Evolutionary conservation across 306 rosid genomes (phyloP).

Genomic region (Fragaria ananassa): DNA sequence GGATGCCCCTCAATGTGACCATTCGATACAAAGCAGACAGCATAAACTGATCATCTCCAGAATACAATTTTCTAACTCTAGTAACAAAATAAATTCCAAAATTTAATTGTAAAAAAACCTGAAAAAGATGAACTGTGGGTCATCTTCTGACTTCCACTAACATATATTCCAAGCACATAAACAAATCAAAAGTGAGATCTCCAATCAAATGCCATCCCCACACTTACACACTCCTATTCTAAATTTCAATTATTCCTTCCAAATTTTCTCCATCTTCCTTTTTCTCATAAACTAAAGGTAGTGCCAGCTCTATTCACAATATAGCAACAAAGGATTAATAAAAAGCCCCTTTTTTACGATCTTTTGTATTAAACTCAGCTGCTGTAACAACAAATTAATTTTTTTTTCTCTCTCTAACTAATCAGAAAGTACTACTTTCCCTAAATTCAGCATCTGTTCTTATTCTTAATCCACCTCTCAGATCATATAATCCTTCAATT

Average conservation of each 20-base stretch:
- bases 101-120: constrained; percentile 15
- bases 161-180: constrained; percentile 78
- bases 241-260: constrained; percentile 59
- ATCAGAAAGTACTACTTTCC: constrained; percentile 22
- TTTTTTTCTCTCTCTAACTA: not conserved
- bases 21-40: constrained; percentile 71
- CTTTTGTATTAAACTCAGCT: constrained; percentile 18
- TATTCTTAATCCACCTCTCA: constrained; percentile 50
- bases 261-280: constrained; percentile 25
- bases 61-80: constrained; percentile 22
- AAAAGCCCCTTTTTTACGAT: constrained; percentile 39
- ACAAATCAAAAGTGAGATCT: constrained; percentile 75
- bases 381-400: constrained; percentile 28
- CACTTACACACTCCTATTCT: constrained; percentile 42
- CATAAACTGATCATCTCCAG: constrained; percentile 45
- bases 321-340: constrained; percentile 32
- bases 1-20: constrained; percentile 73
- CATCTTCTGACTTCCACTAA: constrained; percentile 97
- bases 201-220: constrained; percentile 76
- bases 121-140: constrained; percentile 48
- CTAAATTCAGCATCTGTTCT: constrained; percentile 48
- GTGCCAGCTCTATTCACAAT: constrained; percentile 76
- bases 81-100: constrained; percentile 3
- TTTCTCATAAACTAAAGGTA: constrained; percentile 46
- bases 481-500: constrained; percentile 63